Conservation (phyloP, 2,329 filamentous ascomycete genomes). For the Metarhizium robertsii region DNA sequence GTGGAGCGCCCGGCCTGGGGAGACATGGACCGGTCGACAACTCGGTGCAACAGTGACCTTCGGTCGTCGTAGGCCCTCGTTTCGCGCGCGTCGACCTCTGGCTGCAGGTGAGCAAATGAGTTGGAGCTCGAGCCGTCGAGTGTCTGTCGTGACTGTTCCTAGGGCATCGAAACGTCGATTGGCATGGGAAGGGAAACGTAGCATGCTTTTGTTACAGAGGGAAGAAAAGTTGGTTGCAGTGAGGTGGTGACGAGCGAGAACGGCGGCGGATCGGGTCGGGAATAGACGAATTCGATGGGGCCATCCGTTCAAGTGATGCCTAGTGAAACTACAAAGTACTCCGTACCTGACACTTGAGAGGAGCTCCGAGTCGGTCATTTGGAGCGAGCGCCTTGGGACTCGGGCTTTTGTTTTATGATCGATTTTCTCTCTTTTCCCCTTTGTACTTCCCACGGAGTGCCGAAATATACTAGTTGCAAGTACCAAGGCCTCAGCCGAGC, state of each 20-base stretch:
- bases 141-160: background rate
- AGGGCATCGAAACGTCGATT: background rate
- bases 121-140: no score
- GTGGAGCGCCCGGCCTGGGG: slow-evolving; percentile 21
- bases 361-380: background rate
- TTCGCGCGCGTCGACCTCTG: no score
- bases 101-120: no score
- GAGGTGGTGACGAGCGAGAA: slow-evolving; percentile 1
- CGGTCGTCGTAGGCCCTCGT: background rate
- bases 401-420: no score
- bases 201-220: background rate
- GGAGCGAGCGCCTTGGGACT: background rate
- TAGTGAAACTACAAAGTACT: no score
- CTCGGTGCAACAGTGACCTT: background rate
- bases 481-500: no score
- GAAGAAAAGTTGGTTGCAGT: background rate
- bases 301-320: background rate
- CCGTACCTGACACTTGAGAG: no score
- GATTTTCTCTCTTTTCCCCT: no score
- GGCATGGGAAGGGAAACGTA: background rate
- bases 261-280: slow-evolving; percentile 1
- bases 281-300: slow-evolving; percentile 1
- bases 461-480: no score
- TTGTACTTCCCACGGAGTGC: no score
- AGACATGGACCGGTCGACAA: slow-evolving; percentile 16